Conservation (phyloP, 116 monocot genomes). For the Papilionanthe hybrid region DNA sequence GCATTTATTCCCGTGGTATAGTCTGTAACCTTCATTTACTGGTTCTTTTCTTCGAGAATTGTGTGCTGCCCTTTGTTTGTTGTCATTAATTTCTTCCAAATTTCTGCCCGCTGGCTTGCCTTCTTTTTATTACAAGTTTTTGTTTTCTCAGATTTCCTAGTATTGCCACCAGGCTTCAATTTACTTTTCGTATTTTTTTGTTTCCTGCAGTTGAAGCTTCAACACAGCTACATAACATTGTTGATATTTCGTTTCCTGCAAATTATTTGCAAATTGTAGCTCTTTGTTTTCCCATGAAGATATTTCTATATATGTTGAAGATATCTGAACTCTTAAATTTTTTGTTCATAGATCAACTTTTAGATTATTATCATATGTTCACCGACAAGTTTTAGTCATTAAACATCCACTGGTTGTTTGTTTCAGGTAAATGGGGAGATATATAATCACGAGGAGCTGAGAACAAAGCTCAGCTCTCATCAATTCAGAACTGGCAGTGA, state of each 20-base stretch:
- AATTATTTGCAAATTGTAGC: background rate
- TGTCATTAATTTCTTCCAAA: too few species aligned
- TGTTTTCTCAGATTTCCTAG: too few species aligned
- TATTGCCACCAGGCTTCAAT: too few species aligned
- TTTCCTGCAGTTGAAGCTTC: too few species aligned
- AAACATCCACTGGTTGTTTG: background rate
- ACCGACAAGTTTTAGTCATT: background rate
- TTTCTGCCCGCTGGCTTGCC: too few species aligned
- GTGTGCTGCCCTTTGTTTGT: too few species aligned
- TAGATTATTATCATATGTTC: background rate
- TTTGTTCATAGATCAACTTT: background rate
- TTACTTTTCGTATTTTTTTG: too few species aligned
- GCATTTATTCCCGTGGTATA: too few species aligned
- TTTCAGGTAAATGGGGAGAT: slow-evolving; percentile 95
- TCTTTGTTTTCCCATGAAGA: slow-evolving; percentile 3
- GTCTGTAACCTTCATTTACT: too few species aligned
- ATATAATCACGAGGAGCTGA: slow-evolving; percentile 85
- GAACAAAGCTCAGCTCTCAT: slow-evolving; percentile 59
- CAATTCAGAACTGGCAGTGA: slow-evolving; percentile 82
- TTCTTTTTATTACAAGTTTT: too few species aligned
- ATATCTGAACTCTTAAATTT: background rate
- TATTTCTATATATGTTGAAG: slow-evolving; percentile 4
- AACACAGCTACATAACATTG: too few species aligned
- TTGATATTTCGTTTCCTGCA: background rate
- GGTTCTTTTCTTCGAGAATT: too few species aligned